Base-by-base conservation (phyloP, 306 rosid species). In the Sophora flavescens region DNA sequence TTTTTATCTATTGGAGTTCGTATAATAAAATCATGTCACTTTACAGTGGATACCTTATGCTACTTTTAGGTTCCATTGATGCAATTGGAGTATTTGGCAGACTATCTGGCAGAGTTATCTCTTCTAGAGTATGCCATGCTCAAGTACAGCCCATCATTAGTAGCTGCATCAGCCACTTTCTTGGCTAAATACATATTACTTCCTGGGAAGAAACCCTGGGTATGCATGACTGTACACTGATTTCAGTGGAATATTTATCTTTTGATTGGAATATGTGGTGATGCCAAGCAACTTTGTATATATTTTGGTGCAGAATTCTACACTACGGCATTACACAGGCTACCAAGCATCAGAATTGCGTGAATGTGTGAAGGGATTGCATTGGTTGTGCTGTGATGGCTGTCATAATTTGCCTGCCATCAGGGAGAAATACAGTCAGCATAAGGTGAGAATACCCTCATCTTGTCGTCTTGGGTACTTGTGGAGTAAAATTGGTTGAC, bases 351-450 rank as follows among this genome's bases (percentile, higher is more conserved):
- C 77, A 39, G 88, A 91, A 64, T 72, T 91, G 88, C 38, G 59
- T 42, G 87, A 75, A 44, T 88, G 96, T 63, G 91, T 87, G 50
- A 85, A 67, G 80, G 85, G 57, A 38, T 74, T 88, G 74, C 88
- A 83, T 80, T 78, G 51, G 64, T 78, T 90, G 80, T 85, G 82
- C 76, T 30, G 85, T 53, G 16, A 60, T 51, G 84, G 89, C 76
- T 26, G 73, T 53, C 44, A 80, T 39, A 51, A 76, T 71, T 85
- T 85, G 35, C 85, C 86, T 22, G 92, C 97, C 72, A 70, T 88
- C 60, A 76, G 86, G 76, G 88, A 84, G 83, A 91, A 89, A 85
- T 91, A 91, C 80, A 81, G 91, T 82, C 89, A 91, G 26, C 94
- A 91, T 79, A 86, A 84, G 89, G 91, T 89, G 70, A 71, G 77